Evolutionary conservation across 768 basidiomycete species (phyloP).

Genomic region (Lentinula guzmanii): DNA sequence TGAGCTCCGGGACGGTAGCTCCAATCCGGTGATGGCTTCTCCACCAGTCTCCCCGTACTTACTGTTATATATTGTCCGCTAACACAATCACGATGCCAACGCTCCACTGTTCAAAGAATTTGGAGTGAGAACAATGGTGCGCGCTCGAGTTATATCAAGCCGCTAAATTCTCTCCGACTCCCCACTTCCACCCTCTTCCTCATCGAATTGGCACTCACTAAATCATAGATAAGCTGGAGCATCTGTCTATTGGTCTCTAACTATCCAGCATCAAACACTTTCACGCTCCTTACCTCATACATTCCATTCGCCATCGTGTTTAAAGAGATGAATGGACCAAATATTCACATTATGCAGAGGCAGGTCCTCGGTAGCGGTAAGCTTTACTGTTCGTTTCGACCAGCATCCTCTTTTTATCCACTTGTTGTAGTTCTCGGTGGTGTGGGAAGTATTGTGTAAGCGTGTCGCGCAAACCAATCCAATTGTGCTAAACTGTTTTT

Average conservation of each 20-base stretch:
- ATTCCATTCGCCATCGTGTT: not conserved
- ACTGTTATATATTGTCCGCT: not conserved
- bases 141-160: not conserved
- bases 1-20: not conserved
- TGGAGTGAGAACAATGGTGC: constrained; percentile 3
- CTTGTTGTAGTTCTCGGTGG: not conserved
- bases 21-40: not conserved
- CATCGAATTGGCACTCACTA: not conserved
- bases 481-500: not conserved
- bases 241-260: not conserved
- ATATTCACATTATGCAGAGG: not conserved
- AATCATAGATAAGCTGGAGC: not conserved
- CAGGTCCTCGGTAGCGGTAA: constrained; percentile 6
- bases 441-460: constrained; percentile 4
- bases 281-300: not conserved
- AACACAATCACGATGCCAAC: constrained; percentile 6
- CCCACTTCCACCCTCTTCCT: not conserved
- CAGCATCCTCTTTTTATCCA: not conserved
- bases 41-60: not conserved
- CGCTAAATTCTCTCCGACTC: not conserved
- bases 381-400: not conserved
- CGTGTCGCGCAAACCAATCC: not conserved
- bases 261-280: not conserved
- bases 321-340: not conserved
- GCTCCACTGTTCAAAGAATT: not conserved